A percentile compares a stretch with the other conserved stretches of the same genome.
Evolutionary conservation across 495 filamentous ascomycete species (phyloP).

Genomic region (Trichodelitschia bisporula): DNA sequence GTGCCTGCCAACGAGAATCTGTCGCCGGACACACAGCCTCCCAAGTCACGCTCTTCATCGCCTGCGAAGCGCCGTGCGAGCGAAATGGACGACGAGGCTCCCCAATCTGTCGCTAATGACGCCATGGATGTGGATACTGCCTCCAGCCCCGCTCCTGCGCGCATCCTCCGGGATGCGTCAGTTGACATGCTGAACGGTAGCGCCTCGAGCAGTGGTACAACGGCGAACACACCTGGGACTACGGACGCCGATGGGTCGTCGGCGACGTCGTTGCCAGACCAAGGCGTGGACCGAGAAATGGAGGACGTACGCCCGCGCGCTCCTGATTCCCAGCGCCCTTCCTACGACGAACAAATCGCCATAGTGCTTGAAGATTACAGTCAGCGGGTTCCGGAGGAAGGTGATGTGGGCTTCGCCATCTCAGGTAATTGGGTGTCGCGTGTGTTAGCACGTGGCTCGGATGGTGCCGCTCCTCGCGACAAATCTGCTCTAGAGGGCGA

Average conservation of each 20-base stretch:
- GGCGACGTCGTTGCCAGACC: background rate
- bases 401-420: conserved; percentile 52
- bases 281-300: too few species aligned
- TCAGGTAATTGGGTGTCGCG: conserved; percentile 55
- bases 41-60: conserved; percentile 20
- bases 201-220: too few species aligned
- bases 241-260: background rate
- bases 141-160: too few species aligned
- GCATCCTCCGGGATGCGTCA: too few species aligned
- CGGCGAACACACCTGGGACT: conserved; percentile 1
- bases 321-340: conserved; percentile 24
- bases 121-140: conserved; percentile 13
- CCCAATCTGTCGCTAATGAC: conserved; percentile 11
- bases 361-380: conserved; percentile 33
- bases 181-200: too few species aligned
- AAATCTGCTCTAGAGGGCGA: conserved; percentile 37
- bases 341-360: conserved; percentile 57
- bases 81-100: conserved; percentile 19
- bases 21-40: conserved; percentile 1
- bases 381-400: conserved; percentile 31
- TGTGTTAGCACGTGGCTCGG: conserved; percentile 41
- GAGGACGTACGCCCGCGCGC: too few species aligned
- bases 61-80: conserved; percentile 29
- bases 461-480: conserved; percentile 22
- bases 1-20: conserved; percentile 1